Conservation (phyloP, 352 stramenopile species). For the Vaucheria bursata region DNA sequence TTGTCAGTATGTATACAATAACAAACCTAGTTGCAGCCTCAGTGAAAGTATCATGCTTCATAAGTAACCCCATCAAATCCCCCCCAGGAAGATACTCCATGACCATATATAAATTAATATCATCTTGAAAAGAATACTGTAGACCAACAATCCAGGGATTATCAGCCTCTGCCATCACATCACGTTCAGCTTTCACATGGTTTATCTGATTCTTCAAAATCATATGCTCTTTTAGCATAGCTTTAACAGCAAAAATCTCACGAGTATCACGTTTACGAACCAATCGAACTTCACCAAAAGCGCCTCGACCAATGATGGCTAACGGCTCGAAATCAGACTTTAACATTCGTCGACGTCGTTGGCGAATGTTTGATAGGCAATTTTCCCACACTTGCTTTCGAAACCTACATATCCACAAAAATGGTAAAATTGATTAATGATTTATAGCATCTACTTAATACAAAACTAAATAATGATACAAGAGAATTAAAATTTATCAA, state of each 20-base stretch:
- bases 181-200: slow-evolving; percentile 92
- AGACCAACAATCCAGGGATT: slow-evolving; percentile 94
- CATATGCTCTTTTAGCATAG: slow-evolving; percentile 80
- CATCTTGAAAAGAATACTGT: slow-evolving; percentile 90
- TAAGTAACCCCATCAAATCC: slow-evolving; percentile 97
- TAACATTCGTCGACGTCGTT: slow-evolving; percentile 40
- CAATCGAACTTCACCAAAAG: slow-evolving; percentile 92
- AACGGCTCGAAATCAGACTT: slow-evolving; percentile 90
- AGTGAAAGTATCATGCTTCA: slow-evolving; percentile 94
- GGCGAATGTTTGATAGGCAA: slow-evolving; percentile 44
- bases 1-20: too few relatives aligned
- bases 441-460: too few relatives aligned
- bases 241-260: slow-evolving; percentile 65
- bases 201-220: slow-evolving; percentile 79
- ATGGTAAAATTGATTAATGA: too few relatives aligned
- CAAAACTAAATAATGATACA: too few relatives aligned
- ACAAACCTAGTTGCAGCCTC: slow-evolving; percentile 53
- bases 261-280: slow-evolving; percentile 35
- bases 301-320: slow-evolving; percentile 90
- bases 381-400: slow-evolving; percentile 36
- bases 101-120: slow-evolving; percentile 50
- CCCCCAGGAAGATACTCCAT: slow-evolving; percentile 99
- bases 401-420: not conserved
- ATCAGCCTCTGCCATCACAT: slow-evolving; percentile 90
- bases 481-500: too few relatives aligned